phyloP scores from a whole-genome alignment of 163 green algal species.

The Scenedesmus sp. region DNA sequence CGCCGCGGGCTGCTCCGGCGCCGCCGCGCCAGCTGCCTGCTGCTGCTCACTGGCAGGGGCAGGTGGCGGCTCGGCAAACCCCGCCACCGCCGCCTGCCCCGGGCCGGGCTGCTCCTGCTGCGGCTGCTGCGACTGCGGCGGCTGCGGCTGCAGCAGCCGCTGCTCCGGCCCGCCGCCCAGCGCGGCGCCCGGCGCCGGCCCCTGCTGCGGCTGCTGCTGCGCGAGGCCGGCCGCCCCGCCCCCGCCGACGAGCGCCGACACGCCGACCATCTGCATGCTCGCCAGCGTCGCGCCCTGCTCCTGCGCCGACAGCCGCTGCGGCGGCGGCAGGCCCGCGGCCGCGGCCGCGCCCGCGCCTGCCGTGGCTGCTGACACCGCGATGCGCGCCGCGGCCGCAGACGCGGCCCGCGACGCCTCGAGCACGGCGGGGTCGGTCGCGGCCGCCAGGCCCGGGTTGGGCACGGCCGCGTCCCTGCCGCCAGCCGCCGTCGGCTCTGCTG shows the following conservation, averaged over 20 bases:
- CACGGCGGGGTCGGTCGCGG: constrained; percentile 10
- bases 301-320: neutral
- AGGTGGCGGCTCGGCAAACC: neutral
- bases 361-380: constrained; percentile 1
- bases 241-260: no score
- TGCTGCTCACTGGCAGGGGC: no score
- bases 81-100: neutral
- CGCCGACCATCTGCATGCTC: no score
- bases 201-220: constrained; percentile 22
- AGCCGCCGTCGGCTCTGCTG: no score
- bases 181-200: neutral
- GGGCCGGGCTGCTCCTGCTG: neutral
- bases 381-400: no score
- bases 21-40: neutral
- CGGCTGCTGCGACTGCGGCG: neutral
- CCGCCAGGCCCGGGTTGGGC: constrained; percentile 20
- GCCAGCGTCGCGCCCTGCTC: no score
- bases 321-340: constrained; percentile 17
- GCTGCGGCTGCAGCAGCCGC: neutral
- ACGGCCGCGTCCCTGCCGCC: no score
- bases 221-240: neutral
- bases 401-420: constrained; percentile 21
- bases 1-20: neutral
- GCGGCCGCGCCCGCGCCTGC: constrained; percentile 20
- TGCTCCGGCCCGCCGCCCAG: neutral